Percentiles rank a stretch among this genome's conserved stretches.
Evolutionary conservation across 352 stramenopile species (phyloP).

Genomic region (Globisporangium okanoganense): DNA sequence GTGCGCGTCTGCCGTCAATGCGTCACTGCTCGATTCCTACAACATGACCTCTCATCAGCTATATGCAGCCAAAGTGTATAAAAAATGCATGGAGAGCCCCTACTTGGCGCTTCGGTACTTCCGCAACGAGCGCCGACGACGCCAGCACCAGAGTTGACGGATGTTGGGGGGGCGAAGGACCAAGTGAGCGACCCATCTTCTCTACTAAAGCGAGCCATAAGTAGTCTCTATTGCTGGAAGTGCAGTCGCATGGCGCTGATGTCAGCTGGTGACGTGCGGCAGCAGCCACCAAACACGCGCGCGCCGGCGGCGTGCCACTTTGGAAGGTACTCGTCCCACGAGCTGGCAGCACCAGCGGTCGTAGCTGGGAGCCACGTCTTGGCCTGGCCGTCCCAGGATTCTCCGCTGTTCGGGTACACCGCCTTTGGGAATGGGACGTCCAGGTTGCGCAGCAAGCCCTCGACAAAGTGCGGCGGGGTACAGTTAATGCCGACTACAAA

Average conservation of each 20-base stretch:
- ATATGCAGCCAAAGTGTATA: neutral
- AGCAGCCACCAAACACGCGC: conserved; percentile 80
- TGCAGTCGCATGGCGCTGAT: conserved; percentile 60
- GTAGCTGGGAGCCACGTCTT: conserved; percentile 68
- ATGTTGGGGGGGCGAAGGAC: conserved; percentile 7
- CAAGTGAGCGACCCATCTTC: conserved; percentile 3
- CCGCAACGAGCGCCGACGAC: conserved; percentile 20
- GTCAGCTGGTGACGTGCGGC: conserved; percentile 68
- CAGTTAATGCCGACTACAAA: conserved; percentile 81
- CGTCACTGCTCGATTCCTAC: neutral
- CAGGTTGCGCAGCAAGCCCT: conserved; percentile 48
- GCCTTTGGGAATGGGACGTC: conserved; percentile 48
- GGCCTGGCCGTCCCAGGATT: conserved; percentile 69
- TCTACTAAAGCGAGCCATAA: neutral
- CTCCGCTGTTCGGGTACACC: conserved; percentile 85
- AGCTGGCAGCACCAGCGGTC: conserved; percentile 27
- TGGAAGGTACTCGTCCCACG: conserved; percentile 50
- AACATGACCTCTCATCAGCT: neutral
- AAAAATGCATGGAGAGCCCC: conserved; percentile 9
- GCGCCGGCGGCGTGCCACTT: conserved; percentile 73
- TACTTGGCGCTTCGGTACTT: conserved; percentile 24
- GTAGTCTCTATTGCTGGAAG: conserved; percentile 24
- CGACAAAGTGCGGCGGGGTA: conserved; percentile 69
- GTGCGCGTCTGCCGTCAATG: neutral
- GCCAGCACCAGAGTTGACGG: neutral